Conservation (phyloP, 2,329 filamentous ascomycete species). For the Byssothecium circinans region DNA sequence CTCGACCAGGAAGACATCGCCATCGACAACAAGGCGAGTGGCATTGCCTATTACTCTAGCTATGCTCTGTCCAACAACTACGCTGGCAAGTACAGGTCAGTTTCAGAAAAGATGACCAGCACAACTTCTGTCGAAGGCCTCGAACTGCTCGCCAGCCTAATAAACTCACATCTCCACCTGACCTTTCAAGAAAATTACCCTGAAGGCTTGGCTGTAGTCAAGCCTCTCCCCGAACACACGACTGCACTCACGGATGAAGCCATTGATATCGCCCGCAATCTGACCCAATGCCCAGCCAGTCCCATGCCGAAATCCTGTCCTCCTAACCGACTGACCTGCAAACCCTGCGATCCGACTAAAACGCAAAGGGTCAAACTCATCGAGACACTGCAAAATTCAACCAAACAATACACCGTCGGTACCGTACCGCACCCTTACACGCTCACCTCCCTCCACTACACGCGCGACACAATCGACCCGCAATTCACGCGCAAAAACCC, state of each 20-base stretch:
- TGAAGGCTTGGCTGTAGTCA: constrained; percentile 76
- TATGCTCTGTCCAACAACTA: constrained; percentile 58
- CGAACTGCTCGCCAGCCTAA: constrained; percentile 68
- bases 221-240: constrained; percentile 75
- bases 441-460: constrained; percentile 66
- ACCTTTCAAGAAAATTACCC: constrained; percentile 81
- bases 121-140: constrained; percentile 62
- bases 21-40: constrained; percentile 64
- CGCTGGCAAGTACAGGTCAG: constrained; percentile 61
- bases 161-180: constrained; percentile 81
- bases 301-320: constrained; percentile 79
- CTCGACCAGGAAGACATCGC: constrained; percentile 60
- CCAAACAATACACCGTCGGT: constrained; percentile 76
- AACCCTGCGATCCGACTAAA: constrained; percentile 65
- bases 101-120: constrained; percentile 64
- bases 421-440: constrained; percentile 93
- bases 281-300: constrained; percentile 73
- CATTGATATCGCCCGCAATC: constrained; percentile 70
- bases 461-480: constrained; percentile 48
- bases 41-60: constrained; percentile 77
- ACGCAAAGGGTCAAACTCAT: constrained; percentile 69
- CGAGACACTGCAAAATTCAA: constrained; percentile 69
- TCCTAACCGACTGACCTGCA: constrained; percentile 75
- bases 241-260: constrained; percentile 71
- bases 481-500: constrained; percentile 54